These are phyloP conservation scores for Termitomyces sp. DNA, from an alignment of 768 basidiomycete genomes.

Conservation along the genomic window DNA sequence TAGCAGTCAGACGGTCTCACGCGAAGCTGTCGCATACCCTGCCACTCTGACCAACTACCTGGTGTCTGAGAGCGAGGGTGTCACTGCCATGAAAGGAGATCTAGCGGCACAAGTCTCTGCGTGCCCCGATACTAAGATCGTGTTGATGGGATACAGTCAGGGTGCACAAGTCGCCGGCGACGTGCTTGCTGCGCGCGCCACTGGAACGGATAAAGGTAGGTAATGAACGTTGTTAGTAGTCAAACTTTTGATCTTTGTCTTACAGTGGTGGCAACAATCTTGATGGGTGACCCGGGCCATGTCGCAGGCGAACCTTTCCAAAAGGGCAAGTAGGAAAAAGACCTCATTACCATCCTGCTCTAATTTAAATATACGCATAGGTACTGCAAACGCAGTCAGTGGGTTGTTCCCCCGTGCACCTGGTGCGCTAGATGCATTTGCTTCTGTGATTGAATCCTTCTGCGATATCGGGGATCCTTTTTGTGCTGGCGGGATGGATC, in stretches of 20 bases:
- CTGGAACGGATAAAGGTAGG: conserved; percentile 6
- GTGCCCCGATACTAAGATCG: conserved; percentile 12
- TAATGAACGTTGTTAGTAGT: not conserved
- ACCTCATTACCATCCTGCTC: not conserved
- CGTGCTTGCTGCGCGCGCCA: conserved; percentile 6
- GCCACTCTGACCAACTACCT: conserved; percentile 9
- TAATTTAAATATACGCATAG: not conserved
- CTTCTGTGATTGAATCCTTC: conserved; percentile 12
- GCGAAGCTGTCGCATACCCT: conserved; percentile 9
- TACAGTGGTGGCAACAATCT: conserved; percentile 6
- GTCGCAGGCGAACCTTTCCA: conserved; percentile 10
- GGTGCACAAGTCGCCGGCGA: conserved; percentile 13
- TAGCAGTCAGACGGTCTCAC: conserved; percentile 7
- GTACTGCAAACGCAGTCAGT: conserved; percentile 7
- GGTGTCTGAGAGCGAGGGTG: conserved; percentile 6
- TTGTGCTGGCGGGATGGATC: conserved; percentile 21
- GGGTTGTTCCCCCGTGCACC: conserved; percentile 9
- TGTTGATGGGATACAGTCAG: conserved; percentile 12
- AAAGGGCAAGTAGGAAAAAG: not conserved
- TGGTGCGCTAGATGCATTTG: conserved; percentile 5
- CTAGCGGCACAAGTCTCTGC: conserved; percentile 6
- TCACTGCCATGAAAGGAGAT: conserved; percentile 6
- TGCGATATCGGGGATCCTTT: conserved; percentile 24
- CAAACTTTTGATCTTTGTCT: not conserved
- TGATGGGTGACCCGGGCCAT: conserved; percentile 14